Conservation (phyloP, 371 early-diverging fungal species). For the Mortierella sp. region DNA sequence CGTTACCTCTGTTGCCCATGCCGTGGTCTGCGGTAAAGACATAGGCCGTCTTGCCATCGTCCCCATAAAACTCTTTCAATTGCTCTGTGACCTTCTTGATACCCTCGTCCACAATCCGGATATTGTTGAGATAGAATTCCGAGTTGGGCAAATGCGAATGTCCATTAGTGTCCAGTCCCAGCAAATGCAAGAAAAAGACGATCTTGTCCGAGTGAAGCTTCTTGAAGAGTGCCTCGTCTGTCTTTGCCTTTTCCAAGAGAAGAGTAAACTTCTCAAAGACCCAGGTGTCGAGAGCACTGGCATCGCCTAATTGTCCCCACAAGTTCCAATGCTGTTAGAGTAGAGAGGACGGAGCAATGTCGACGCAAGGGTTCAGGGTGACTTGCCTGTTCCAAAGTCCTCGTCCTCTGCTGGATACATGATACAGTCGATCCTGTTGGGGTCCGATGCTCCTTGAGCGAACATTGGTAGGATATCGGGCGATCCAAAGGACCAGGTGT, state of each 20-base stretch:
- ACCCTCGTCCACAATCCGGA: constrained; percentile 82
- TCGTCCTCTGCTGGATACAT: constrained; percentile 92
- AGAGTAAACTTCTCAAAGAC: constrained; percentile 77
- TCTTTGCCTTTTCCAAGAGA: constrained; percentile 66
- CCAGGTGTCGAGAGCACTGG: constrained; percentile 88
- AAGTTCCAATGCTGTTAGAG: constrained; percentile 3
- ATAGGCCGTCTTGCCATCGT: constrained; percentile 88
- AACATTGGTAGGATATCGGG: constrained; percentile 98
- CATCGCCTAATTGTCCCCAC: constrained; percentile 68
- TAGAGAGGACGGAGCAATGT: background rate
- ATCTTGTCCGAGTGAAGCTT: constrained; percentile 78
- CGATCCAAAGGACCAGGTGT: constrained; percentile 97
- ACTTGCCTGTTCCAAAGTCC: constrained; percentile 84
- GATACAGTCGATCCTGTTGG: constrained; percentile 79
- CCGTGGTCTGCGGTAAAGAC: constrained; percentile 97
- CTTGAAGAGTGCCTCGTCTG: constrained; percentile 60
- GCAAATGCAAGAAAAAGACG: constrained; percentile 92
- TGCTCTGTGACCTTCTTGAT: constrained; percentile 70
- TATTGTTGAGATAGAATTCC: constrained; percentile 84
- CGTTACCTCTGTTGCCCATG: constrained; percentile 86
- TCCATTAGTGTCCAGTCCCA: constrained; percentile 96
- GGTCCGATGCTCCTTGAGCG: constrained; percentile 88
- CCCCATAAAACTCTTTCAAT: constrained; percentile 78
- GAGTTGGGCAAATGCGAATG: constrained; percentile 91
- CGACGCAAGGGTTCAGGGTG: background rate